A percentile compares a stretch with the other conserved stretches of the same genome.
These are phyloP conservation scores for Ceratocystis diversiconidia DNA, from an alignment of 2,329 filamentous ascomycete species.

Conservation along the genomic window DNA sequence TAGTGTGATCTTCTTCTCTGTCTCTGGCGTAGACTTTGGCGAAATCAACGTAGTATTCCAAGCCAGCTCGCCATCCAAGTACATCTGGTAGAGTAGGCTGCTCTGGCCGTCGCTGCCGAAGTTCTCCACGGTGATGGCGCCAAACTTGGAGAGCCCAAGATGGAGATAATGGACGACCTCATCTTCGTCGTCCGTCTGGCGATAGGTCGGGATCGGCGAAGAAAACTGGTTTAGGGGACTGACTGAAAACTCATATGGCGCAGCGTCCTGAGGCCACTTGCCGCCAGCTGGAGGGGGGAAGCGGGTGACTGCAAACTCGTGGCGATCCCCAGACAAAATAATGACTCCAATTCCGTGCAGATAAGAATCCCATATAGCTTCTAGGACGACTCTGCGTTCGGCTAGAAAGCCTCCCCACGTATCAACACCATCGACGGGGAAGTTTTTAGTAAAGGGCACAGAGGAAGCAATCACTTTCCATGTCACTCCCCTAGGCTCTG, in stretches of 20 bases:
- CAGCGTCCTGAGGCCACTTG: slow-evolving; percentile 46
- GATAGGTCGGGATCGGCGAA: slow-evolving; percentile 69
- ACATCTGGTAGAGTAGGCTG: slow-evolving; percentile 65
- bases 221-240: slow-evolving; percentile 92
- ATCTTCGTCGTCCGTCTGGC: slow-evolving; percentile 67
- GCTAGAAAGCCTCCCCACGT: slow-evolving; percentile 87
- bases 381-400: slow-evolving; percentile 65
- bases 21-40: slow-evolving; percentile 1
- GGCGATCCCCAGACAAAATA: slow-evolving; percentile 80
- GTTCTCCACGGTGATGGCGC: slow-evolving; percentile 63
- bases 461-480: slow-evolving; percentile 91
- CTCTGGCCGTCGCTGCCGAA: slow-evolving; percentile 51
- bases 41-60: slow-evolving; percentile 49
- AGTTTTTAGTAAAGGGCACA: slow-evolving; percentile 95
- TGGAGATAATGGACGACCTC: slow-evolving; percentile 75
- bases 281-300: slow-evolving; percentile 49
- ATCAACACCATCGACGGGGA: slow-evolving; percentile 74
- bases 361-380: slow-evolving; percentile 87
- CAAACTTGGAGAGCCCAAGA: slow-evolving; percentile 79
- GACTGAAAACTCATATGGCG: slow-evolving; percentile 81
- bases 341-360: slow-evolving; percentile 61
- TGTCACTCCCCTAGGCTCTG: slow-evolving; percentile 61
- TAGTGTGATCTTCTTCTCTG: slow-evolving; percentile 9
- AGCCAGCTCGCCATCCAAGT: slow-evolving; percentile 61
- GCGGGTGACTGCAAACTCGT: slow-evolving; percentile 87